These are phyloP conservation scores for Podila minutissima DNA, from an alignment of 192 early-diverging fungal species.

Conservation along the genomic window DNA sequence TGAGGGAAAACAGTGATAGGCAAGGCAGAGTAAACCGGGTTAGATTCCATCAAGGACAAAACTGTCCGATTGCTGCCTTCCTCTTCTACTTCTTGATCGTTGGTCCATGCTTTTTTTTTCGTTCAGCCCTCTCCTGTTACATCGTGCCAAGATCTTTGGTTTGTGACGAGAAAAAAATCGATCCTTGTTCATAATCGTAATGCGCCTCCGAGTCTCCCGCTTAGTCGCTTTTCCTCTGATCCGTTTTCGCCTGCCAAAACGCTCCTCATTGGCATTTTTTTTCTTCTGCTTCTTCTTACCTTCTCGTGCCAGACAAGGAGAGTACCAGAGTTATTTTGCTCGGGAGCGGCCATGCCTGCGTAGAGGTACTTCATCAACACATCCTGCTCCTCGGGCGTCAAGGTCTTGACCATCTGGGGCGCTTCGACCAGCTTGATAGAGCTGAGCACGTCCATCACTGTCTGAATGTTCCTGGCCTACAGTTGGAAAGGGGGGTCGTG, in stretches of 20 bases:
- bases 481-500: neutral
- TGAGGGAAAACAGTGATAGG: slow-evolving; percentile 10
- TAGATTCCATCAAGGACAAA: neutral
- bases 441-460: slow-evolving; percentile 84
- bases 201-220: no score
- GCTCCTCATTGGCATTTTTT: neutral
- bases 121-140: no score
- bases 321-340: slow-evolving; percentile 82
- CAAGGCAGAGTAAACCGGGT: neutral
- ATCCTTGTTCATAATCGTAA: neutral
- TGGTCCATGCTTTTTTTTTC: no score
- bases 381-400: slow-evolving; percentile 75
- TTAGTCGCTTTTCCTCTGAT: no score
- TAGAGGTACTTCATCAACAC: slow-evolving; percentile 94
- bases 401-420: slow-evolving; percentile 62
- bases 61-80: neutral
- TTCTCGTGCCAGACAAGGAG: slow-evolving; percentile 96
- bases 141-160: neutral
- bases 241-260: no score
- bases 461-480: slow-evolving; percentile 78
- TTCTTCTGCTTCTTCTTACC: slow-evolving; percentile 50
- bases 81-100: no score
- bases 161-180: neutral
- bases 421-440: slow-evolving; percentile 80
- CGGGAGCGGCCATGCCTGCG: slow-evolving; percentile 87